phyloP scores from a whole-genome alignment of 768 basidiomycete species.

The Termitomyces heimii region DNA sequence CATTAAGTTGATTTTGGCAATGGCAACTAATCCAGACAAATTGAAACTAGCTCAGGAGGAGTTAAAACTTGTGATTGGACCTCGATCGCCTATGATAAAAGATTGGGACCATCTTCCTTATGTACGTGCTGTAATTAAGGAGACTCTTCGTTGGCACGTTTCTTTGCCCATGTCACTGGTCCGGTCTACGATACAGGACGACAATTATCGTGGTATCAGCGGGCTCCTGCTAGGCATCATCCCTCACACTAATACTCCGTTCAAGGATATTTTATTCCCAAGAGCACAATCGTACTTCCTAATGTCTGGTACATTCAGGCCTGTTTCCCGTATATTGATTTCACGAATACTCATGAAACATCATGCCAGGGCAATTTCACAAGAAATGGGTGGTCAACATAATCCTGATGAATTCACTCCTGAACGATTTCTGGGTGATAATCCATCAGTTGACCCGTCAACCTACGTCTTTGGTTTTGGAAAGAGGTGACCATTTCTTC shows the following conservation, averaged over 20 bases:
- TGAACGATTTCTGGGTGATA: background rate
- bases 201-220: background rate
- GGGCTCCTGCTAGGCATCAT: too few relatives aligned
- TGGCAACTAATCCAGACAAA: background rate
- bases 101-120: background rate
- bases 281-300: background rate
- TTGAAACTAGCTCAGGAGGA: background rate
- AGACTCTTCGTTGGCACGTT: background rate
- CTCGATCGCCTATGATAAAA: background rate
- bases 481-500: background rate
- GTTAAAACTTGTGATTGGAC: background rate
- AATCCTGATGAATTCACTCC: background rate
- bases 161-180: background rate
- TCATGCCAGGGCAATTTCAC: background rate
- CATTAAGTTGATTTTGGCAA: background rate
- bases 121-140: conserved; percentile 1
- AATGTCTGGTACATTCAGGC: background rate
- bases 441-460: background rate
- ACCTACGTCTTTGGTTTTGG: background rate
- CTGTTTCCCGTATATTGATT: background rate
- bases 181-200: background rate
- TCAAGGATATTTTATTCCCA: background rate
- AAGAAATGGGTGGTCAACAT: background rate
- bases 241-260: background rate
- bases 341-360: background rate